A percentile compares a stretch with the other conserved stretches of the same genome.
These are phyloP conservation scores for Colletotrichum cordylinicola DNA, from an alignment of 2,329 filamentous ascomycete species.

Conservation along the genomic window DNA sequence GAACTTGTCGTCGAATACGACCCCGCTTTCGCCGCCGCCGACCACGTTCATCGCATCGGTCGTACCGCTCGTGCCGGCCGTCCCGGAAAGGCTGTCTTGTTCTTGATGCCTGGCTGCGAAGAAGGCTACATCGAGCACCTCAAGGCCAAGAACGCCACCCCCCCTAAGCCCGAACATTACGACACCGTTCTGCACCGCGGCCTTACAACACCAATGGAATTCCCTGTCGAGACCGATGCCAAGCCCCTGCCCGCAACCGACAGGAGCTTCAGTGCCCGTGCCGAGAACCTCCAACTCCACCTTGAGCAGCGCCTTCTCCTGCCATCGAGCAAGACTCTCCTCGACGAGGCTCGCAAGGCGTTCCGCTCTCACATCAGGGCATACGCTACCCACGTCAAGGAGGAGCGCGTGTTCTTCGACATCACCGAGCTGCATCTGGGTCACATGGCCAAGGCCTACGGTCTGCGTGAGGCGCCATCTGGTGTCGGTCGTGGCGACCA, in stretches of 20 bases:
- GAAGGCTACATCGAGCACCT: conserved; percentile 87
- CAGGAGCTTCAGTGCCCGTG: conserved; percentile 47
- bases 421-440: conserved; percentile 91
- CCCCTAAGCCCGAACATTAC: conserved; percentile 56
- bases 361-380: conserved; percentile 93
- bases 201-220: conserved; percentile 63
- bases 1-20: conserved; percentile 97
- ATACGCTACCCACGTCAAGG: conserved; percentile 90
- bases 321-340: conserved; percentile 56
- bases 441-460: conserved; percentile 93
- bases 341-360: conserved; percentile 82
- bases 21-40: conserved; percentile 89
- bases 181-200: conserved; percentile 69
- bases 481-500: conserved; percentile 72
- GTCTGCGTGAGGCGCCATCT: conserved; percentile 84
- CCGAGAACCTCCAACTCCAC: conserved; percentile 64
- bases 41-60: conserved; percentile 93
- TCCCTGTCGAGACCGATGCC: conserved; percentile 73
- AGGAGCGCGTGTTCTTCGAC: conserved; percentile 87
- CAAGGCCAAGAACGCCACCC: conserved; percentile 46
- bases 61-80: conserved; percentile 93
- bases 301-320: conserved; percentile 62
- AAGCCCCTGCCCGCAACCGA: conserved; percentile 47
- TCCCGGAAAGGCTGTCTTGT: conserved; percentile 84
- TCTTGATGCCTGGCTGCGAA: conserved; percentile 88